phyloP scores from a whole-genome alignment of 352 stramenopile genomes.

The Pythium folliculosum region DNA sequence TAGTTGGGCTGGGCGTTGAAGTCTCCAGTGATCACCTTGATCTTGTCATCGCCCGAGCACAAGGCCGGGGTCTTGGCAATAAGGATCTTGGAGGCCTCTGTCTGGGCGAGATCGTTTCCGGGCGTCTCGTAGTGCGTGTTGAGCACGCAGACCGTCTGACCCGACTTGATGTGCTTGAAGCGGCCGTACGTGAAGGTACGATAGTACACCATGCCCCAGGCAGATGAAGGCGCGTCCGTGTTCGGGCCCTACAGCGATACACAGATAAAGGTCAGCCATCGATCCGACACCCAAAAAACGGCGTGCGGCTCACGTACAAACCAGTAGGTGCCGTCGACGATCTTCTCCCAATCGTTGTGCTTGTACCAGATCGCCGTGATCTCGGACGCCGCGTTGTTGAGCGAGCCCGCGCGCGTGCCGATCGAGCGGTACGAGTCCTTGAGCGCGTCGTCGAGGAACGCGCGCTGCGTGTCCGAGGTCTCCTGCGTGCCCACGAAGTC shows the following conservation, averaged over 20 bases:
- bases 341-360: slow-evolving; percentile 49
- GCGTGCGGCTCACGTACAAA: slow-evolving; percentile 29
- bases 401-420: slow-evolving; percentile 54
- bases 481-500: slow-evolving; percentile 85
- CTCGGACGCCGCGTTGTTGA: slow-evolving; percentile 61
- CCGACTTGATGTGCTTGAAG: slow-evolving; percentile 61
- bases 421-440: slow-evolving; percentile 62
- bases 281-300: not conserved
- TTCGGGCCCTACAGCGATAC: slow-evolving; percentile 37
- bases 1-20: slow-evolving; percentile 75
- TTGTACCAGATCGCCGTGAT: slow-evolving; percentile 71
- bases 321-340: slow-evolving; percentile 74
- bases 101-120: slow-evolving; percentile 38
- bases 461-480: slow-evolving; percentile 70
- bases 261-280: too few species aligned
- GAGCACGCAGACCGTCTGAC: slow-evolving; percentile 65
- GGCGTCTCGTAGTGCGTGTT: slow-evolving; percentile 87
- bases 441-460: slow-evolving; percentile 57
- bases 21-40: slow-evolving; percentile 67
- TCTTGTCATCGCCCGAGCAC: slow-evolving; percentile 58
- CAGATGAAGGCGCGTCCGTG: slow-evolving; percentile 47
- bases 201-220: slow-evolving; percentile 74
- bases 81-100: slow-evolving; percentile 68
- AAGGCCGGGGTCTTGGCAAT: slow-evolving; percentile 46
- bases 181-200: slow-evolving; percentile 68